Evolutionary conservation across 2,329 filamentous ascomycete species (phyloP), one percentile per base, ranked within the genome.

Genomic region (Fusarium tuaranense): DNA sequence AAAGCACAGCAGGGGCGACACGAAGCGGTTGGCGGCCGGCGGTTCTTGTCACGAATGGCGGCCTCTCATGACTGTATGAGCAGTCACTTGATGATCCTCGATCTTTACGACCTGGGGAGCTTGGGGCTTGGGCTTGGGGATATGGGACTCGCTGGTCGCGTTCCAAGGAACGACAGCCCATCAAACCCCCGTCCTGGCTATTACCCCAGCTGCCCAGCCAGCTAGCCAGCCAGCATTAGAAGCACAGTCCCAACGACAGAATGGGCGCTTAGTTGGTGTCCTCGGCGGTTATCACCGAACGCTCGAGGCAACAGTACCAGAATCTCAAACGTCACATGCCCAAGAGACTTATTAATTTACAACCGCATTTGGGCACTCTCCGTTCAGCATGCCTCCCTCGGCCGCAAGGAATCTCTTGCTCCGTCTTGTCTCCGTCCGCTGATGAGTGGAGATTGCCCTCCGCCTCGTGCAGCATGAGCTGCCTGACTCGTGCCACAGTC

Each of bases 401-500:
- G 55, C 44, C 64, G 14, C 30, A 63, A 60, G 64, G 39, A 20
- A 34, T 48, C 63, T 39, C 65, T 38, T 34, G 27, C 44, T 64
- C 64, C 63, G 61, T 64, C 57, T 65, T 66, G 39, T 65, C 32
- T 27, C 70, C 59, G 55, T 63, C 48, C 30, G 25, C 57, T 48
- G 41, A 39, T 20, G 27, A 61, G 27, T 70, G 68, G 68, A 64
- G n/a, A 51, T 62, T 63, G 38, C 46, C 63, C 48, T 58, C 51
- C 51, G 48, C 51, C 67, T 41, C 9, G 36, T 22, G 36, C 64
- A 63, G 48, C 64, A 55, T 20, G n/a, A 46, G 22, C 61, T 63
- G 61, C 22, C 64, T 74, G 71, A 74, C 71, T 74, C 69, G 63
- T 70, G 63, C 64, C 67, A 67, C 69, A 58, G 69, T 39, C 39